phyloP scores from a whole-genome alignment of 495 filamentous ascomycete genomes.

The Aspergillus coremiiformis region DNA sequence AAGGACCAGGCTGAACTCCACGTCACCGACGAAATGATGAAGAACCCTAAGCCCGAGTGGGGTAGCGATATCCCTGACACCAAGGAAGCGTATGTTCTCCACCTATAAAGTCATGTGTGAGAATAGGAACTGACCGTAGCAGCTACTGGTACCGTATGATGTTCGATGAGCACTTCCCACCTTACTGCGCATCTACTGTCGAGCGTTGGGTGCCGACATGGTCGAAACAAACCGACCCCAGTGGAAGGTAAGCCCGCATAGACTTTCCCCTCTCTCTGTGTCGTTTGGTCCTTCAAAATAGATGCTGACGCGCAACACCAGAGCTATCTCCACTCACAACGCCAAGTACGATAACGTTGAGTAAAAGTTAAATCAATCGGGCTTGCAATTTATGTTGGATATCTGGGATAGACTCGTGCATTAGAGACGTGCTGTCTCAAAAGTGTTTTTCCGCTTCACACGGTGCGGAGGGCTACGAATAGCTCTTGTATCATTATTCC shows the following conservation, averaged over 20 bases:
- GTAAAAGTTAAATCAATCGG: constrained; percentile 21
- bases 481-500: background rate
- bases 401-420: constrained; percentile 23
- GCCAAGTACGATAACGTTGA: constrained; percentile 52
- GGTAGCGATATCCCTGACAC: constrained; percentile 83
- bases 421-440: constrained; percentile 13
- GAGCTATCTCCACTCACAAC: constrained; percentile 63
- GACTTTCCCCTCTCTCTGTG: background rate
- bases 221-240: constrained; percentile 92
- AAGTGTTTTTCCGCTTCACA: constrained; percentile 9
- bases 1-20: constrained; percentile 87
- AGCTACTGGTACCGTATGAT: constrained; percentile 95
- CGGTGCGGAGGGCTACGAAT: background rate
- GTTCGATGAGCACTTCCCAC: constrained; percentile 98
- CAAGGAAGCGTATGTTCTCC: constrained; percentile 76
- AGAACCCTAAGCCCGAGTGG: constrained; percentile 94
- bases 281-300: background rate
- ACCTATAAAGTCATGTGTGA: background rate
- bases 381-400: constrained; percentile 8
- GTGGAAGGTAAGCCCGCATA: constrained; percentile 62
- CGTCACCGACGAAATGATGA: constrained; percentile 93
- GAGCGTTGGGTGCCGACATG: constrained; percentile 97
- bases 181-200: constrained; percentile 83
- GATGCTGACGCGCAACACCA: constrained; percentile 23
- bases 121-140: constrained; percentile 22